Evolutionary conservation across 2,329 filamentous ascomycete species (phyloP).

Genomic region (Exophiala lecanii-corni): DNA sequence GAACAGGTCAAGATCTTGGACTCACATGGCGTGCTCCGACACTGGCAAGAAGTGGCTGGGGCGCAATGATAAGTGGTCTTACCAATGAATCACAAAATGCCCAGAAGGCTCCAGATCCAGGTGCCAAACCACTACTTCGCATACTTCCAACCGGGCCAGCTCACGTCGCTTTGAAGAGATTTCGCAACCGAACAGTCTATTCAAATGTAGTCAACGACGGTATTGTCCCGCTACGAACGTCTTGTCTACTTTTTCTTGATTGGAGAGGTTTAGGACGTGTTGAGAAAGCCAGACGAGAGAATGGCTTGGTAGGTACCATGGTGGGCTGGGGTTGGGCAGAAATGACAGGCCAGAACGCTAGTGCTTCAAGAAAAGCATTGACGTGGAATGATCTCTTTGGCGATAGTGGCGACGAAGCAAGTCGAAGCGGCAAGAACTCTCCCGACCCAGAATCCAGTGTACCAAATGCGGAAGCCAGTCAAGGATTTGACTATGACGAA

Average conservation of each 20-base stretch:
- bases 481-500: constrained; percentile 21
- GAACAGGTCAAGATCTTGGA: constrained; percentile 90
- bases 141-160: constrained; percentile 80
- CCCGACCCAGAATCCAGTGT: constrained; percentile 22
- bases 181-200: constrained; percentile 74
- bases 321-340: constrained; percentile 95
- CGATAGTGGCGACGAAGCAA: constrained; percentile 24
- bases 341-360: constrained; percentile 65
- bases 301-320: constrained; percentile 85
- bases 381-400: constrained; percentile 29
- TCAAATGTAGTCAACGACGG: constrained; percentile 83
- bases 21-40: constrained; percentile 81
- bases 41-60: constrained; percentile 65
- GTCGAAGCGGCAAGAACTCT: constrained; percentile 19
- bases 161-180: constrained; percentile 69
- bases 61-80: constrained; percentile 71
- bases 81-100: constrained; percentile 19
- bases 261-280: constrained; percentile 93
- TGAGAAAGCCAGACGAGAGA: constrained; percentile 88
- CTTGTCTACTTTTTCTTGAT: constrained; percentile 91
- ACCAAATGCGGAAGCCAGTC: constrained; percentile 24
- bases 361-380: constrained; percentile 45
- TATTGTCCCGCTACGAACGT: constrained; percentile 90
- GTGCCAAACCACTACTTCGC: constrained; percentile 70
- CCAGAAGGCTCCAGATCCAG: constrained; percentile 77